These are phyloP conservation scores for Acanthamoeba culbertsoni DNA, from an alignment of 208 protist genomes.

Conservation along the genomic window DNA sequence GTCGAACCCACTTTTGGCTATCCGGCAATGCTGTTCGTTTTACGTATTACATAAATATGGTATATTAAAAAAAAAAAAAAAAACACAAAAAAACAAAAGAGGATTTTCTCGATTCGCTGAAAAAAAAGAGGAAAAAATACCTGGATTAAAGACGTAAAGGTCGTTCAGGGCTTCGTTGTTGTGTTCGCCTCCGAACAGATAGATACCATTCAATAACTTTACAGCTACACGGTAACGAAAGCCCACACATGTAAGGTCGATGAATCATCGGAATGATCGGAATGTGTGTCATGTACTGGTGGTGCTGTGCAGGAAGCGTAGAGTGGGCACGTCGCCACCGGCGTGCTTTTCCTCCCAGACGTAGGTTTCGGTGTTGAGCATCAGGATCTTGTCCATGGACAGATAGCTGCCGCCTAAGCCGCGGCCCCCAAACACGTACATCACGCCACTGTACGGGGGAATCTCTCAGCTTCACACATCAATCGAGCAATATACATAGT, in stretches of 20 bases:
- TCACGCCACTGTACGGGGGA: background rate
- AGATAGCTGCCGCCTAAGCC: background rate
- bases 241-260: background rate
- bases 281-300: background rate
- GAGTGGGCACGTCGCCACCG: background rate
- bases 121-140: background rate
- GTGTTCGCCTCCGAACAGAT: background rate
- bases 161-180: background rate
- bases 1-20: background rate
- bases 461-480: too few species aligned
- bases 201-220: background rate
- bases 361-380: background rate
- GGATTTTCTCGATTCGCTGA: background rate
- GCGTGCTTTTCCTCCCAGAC: background rate
- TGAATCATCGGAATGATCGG: background rate
- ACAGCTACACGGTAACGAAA: background rate
- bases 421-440: constrained; percentile 2
- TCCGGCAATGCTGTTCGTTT: background rate
- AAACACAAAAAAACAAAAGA: background rate
- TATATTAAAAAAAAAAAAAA: background rate
- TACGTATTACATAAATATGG: background rate
- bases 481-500: too few species aligned
- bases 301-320: background rate
- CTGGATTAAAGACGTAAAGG: background rate
- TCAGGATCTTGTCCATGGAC: background rate